These are phyloP conservation scores for Xylariaceae sp. DNA, from an alignment of 2,329 filamentous ascomycete species.

Conservation along the genomic window DNA sequence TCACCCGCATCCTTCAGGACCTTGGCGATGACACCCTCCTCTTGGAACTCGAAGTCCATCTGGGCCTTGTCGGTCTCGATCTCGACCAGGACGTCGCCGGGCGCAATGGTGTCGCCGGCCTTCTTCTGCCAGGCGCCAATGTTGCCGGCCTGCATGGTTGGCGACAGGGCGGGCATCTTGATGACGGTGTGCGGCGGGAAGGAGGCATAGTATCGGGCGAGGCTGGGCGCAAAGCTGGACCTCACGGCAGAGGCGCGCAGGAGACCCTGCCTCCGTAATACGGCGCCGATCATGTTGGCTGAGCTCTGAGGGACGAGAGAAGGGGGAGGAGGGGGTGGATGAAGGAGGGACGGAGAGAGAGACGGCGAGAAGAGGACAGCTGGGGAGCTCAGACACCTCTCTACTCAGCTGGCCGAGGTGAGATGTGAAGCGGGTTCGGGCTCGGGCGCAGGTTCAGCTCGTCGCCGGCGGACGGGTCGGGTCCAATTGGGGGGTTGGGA, in stretches of 20 bases:
- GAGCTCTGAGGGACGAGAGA: conserved; percentile 13
- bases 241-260: conserved; percentile 43
- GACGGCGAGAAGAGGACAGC: conserved; percentile 1
- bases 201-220: conserved; percentile 65
- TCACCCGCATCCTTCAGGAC: conserved; percentile 84
- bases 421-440: too few species aligned
- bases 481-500: too few species aligned
- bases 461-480: too few species aligned
- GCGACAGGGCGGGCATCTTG: conserved; percentile 96
- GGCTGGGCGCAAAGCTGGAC: conserved; percentile 45
- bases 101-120: conserved; percentile 74
- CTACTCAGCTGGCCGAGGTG: too few species aligned
- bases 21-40: conserved; percentile 93
- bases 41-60: conserved; percentile 99
- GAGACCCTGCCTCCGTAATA: conserved; percentile 55
- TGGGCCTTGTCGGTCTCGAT: conserved; percentile 99
- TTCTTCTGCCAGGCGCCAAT: conserved; percentile 99
- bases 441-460: too few species aligned
- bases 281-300: conserved; percentile 53
- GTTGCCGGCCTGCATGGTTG: conserved; percentile 94
- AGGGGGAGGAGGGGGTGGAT: conserved; percentile 12
- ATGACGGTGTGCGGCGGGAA: conserved; percentile 93
- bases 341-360: conserved; percentile 2
- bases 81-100: conserved; percentile 93
- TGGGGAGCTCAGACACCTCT: too few species aligned